Conservation (phyloP, 176 grass and related monocot species). For the Alopecurus myosuroides region DNA sequence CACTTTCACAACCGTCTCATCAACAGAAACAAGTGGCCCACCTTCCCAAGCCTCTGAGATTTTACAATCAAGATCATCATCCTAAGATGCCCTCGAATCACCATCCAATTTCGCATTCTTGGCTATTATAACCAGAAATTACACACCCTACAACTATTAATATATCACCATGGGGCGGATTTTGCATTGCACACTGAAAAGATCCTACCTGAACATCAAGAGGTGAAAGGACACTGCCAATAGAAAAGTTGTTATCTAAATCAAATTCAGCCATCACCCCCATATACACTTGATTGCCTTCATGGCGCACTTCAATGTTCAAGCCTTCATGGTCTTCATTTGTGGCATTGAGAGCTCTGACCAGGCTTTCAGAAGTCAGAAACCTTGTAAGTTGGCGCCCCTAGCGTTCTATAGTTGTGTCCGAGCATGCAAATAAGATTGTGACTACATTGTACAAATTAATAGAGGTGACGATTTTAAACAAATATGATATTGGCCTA, state of each 20-base stretch:
- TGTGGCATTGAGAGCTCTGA: neutral
- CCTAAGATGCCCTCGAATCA: neutral
- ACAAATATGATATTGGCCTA: no score
- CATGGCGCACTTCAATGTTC: constrained; percentile 10
- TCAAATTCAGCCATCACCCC: neutral
- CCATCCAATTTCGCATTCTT: neutral
- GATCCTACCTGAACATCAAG: constrained; percentile 19
- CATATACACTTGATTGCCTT: neutral
- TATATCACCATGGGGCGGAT: neutral
- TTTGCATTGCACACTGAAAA: neutral
- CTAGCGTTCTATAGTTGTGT: neutral
- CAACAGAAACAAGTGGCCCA: no score
- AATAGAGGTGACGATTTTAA: no score
- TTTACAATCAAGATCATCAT: neutral
- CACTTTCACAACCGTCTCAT: no score
- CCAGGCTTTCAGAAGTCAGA: constrained; percentile 13
- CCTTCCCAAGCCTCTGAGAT: neutral
- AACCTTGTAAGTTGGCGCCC: neutral
- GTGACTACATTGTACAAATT: no score
- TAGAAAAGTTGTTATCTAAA: constrained; percentile 9
- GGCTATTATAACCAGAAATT: neutral
- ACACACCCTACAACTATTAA: neutral
- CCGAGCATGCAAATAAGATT: constrained; percentile 13
- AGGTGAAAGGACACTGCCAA: neutral
- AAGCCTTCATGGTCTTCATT: neutral